Evolutionary conservation across 805 yeast species (phyloP), one percentile per base, ranked within the genome.

Genomic region (Sungouiella thailandica): DNA sequence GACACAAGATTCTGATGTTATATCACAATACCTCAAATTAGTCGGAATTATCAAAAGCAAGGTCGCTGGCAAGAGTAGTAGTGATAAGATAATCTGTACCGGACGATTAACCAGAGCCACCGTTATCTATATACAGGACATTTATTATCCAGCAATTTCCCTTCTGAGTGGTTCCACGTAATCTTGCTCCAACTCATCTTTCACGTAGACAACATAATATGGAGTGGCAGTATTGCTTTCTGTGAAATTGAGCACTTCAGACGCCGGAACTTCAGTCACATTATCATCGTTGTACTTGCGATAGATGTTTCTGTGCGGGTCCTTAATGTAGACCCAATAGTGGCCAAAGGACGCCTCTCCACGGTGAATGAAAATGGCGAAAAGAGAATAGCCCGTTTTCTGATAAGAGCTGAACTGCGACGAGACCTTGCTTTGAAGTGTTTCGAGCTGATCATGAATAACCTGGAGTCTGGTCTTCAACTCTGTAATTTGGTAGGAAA

Each of bases 341-440:
- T 93, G 98, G 2, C 98, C 98, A 52, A 85, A 90, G 32, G 87
- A 80, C 1, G 96, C 97, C 50, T 88, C 94, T 5, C 98, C 98
- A 32, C 96, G 68, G 57, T 93, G 98, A 30, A 93, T 87, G 53
- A 93, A 93, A 5, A 90, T 80, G 0, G 97, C 95, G 62, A 89
- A 90, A 9, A 93, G 69, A 0, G 84, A 71, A 58, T 90, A 93
- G 0, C 89, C 95, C 18, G 80, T 70, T 31, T 69, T 60, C 32
- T 69, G 72, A 59, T 83, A 74, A 6, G 67, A 65, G 13, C 68
- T 66, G 53, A 84, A 93, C 46, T 83, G 93, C 19, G 57, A 58
- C 14, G 73, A 63, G 7, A 87, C 73, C 29, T 63, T 62, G 2
- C 44, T 41, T 34, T 75, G 75, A 23, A 88, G 57, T 0, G 53